These are phyloP conservation scores for Zygoascus biomembranicola DNA, from an alignment of 805 yeast species.

Conservation along the genomic window DNA sequence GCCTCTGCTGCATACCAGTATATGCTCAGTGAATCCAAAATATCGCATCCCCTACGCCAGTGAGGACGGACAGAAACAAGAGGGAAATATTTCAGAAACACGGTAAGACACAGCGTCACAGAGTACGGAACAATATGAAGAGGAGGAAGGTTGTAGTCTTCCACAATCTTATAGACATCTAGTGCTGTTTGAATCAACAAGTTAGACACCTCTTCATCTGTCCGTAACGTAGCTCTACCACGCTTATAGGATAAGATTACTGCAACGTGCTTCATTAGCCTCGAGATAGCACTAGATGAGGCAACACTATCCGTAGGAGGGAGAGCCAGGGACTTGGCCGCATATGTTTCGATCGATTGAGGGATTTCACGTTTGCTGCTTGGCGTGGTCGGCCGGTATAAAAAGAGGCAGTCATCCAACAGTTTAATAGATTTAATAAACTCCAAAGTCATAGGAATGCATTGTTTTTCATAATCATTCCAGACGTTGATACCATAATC, in stretches of 20 bases:
- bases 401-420: slow-evolving; percentile 29
- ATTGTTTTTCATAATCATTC: background rate
- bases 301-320: background rate
- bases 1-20: slow-evolving; percentile 29
- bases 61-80: slow-evolving; percentile 10
- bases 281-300: slow-evolving; percentile 6
- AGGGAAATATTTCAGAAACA: slow-evolving; percentile 23
- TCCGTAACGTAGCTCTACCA: background rate
- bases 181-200: slow-evolving; percentile 12
- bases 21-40: slow-evolving; percentile 18
- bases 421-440: slow-evolving; percentile 18
- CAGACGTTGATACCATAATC: slow-evolving; percentile 19
- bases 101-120: slow-evolving; percentile 25
- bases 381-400: slow-evolving; percentile 28
- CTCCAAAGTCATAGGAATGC: slow-evolving; percentile 19
- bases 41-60: slow-evolving; percentile 21
- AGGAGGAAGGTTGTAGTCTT: slow-evolving; percentile 19
- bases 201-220: slow-evolving; percentile 1
- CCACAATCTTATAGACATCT: slow-evolving; percentile 12
- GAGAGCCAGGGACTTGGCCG: slow-evolving; percentile 11
- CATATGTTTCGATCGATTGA: slow-evolving; percentile 18
- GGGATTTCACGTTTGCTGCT: background rate
- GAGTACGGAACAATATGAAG: slow-evolving; percentile 26
- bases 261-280: slow-evolving; percentile 19
- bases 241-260: slow-evolving; percentile 25